These are phyloP conservation scores for Raffaelea arxii DNA, from an alignment of 2,329 filamentous ascomycete species.

Conservation along the genomic window DNA sequence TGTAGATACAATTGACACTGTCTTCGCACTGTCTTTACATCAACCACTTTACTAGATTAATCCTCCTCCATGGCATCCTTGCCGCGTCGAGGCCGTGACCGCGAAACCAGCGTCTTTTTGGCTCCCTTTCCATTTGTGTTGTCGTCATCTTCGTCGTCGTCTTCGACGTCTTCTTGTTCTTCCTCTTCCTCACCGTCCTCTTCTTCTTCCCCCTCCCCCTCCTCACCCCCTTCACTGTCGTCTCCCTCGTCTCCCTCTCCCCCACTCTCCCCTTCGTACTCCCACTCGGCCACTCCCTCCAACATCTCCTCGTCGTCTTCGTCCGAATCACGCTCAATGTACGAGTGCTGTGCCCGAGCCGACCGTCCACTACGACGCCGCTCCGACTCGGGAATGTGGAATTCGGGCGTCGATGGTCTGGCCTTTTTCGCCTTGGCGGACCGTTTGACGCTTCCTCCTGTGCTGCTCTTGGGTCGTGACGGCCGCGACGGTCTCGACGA, in stretches of 20 bases:
- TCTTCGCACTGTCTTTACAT: no score
- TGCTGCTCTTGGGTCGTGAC: conserved; percentile 18
- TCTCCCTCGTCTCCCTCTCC: not conserved
- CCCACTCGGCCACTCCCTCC: conserved; percentile 49
- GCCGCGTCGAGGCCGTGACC: not conserved
- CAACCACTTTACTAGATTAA: no score
- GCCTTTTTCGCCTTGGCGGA: conserved; percentile 23
- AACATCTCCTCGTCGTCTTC: conserved; percentile 54
- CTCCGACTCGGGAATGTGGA: conserved; percentile 28
- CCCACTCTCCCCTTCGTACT: conserved; percentile 24
- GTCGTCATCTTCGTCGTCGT: conserved; percentile 2
- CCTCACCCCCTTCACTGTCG: not conserved
- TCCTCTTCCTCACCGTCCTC: not conserved
- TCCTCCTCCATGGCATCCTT: conserved; percentile 6
- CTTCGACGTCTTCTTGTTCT: not conserved
- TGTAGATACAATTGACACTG: no score
- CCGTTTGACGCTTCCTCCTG: conserved; percentile 10
- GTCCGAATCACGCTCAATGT: conserved; percentile 46
- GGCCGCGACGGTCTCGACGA: conserved; percentile 20
- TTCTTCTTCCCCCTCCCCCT: not conserved
- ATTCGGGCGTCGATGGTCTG: conserved; percentile 6
- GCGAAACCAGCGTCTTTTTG: no score
- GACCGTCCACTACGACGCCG: conserved; percentile 46
- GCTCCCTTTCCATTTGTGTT: no score
- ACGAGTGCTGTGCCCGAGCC: conserved; percentile 34